Percentiles rank a stretch among this genome's conserved stretches.
Conservation (phyloP, 179 eudicot species). For the Actinidia chinensis region DNA sequence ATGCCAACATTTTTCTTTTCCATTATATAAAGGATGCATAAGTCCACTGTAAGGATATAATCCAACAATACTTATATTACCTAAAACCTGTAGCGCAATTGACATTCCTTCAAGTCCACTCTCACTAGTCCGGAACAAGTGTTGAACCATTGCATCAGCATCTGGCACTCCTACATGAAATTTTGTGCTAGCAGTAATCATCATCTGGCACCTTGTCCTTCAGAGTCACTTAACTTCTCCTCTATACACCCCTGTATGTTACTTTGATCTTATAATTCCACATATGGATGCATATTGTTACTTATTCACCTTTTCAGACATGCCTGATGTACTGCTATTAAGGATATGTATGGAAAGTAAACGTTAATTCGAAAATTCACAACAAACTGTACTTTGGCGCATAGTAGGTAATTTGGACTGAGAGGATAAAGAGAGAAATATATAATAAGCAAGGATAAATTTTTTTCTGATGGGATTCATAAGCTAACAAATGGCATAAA, state of each 20-base stretch:
- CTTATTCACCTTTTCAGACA: background rate
- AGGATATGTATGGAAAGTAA: no score
- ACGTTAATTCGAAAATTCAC: no score
- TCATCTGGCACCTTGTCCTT: constrained; percentile 89
- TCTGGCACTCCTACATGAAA: constrained; percentile 80
- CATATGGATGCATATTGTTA: background rate
- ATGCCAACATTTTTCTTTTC: background rate
- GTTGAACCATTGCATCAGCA: constrained; percentile 69
- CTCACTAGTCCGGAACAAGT: constrained; percentile 69
- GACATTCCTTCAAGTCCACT: constrained; percentile 70
- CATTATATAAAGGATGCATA: background rate
- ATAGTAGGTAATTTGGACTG: no score
- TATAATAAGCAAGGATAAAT: no score
- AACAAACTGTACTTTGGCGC: no score
- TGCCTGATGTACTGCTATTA: no score
- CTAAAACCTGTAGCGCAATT: constrained; percentile 55
- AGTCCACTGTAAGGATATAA: constrained; percentile 2
- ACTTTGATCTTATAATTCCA: background rate
- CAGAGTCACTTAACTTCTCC: constrained; percentile 95
- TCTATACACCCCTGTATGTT: constrained; percentile 77
- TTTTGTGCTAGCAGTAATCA: constrained; percentile 78
- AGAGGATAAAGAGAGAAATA: no score
- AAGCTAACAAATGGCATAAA: no score
- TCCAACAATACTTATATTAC: background rate
- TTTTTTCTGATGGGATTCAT: no score